These are phyloP conservation scores for Rachicladosporium sp. DNA, from an alignment of 2,329 filamentous ascomycete species.

Conservation along the genomic window DNA sequence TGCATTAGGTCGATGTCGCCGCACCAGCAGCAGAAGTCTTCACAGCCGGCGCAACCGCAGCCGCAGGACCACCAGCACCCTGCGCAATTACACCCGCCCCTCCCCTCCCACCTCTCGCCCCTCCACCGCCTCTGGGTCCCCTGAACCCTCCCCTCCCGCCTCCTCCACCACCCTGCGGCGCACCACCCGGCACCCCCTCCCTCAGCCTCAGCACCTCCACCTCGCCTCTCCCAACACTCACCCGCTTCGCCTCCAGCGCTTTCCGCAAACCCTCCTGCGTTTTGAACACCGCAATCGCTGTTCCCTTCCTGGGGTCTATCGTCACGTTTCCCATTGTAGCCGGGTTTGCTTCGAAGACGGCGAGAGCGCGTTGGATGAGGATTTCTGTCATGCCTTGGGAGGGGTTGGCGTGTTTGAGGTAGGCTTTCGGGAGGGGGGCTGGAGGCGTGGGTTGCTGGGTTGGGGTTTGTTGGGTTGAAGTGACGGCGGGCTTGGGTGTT, in stretches of 20 bases:
- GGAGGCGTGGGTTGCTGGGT: no score
- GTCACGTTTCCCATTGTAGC: constrained; percentile 59
- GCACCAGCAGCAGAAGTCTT: no score
- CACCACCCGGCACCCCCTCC: constrained; percentile 27
- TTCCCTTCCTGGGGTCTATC: constrained; percentile 88
- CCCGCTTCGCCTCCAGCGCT: constrained; percentile 69
- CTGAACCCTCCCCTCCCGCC: neutral
- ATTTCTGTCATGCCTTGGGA: constrained; percentile 85
- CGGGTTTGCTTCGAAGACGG: constrained; percentile 48
- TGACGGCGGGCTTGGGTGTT: no score
- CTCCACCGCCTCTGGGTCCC: no score
- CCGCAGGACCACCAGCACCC: no score
- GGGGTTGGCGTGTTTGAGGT: constrained; percentile 52
- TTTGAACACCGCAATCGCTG: constrained; percentile 83
- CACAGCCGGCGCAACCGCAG: no score
- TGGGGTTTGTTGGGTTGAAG: no score
- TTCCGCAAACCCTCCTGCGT: constrained; percentile 60
- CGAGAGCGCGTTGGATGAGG: constrained; percentile 61
- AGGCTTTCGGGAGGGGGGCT: constrained; percentile 57
- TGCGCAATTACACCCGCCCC: no score
- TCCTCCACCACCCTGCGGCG: neutral
- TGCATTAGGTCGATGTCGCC: no score
- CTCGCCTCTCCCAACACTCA: constrained; percentile 70
- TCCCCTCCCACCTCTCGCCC: no score
- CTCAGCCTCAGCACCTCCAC: constrained; percentile 80